Evolutionary conservation across 1,284 basidiomycete genomes (phyloP).

Genomic region (Papiliotrema fonsecae): DNA sequence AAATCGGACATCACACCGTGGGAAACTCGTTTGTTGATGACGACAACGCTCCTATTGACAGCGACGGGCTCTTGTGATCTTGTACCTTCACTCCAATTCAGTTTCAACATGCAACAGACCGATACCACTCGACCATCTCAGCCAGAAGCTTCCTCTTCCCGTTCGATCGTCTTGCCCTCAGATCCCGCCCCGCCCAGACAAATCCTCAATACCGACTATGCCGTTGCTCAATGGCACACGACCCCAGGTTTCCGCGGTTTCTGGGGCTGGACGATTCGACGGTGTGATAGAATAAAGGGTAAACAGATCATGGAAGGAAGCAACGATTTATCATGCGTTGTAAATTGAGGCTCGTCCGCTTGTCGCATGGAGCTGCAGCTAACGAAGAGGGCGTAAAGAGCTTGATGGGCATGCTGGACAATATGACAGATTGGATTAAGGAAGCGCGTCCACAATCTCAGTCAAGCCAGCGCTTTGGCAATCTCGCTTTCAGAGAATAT

Average conservation of each 20-base stretch:
- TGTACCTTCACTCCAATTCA: neutral
- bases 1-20: conserved; percentile 9
- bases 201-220: conserved; percentile 55
- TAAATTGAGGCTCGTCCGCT: conserved; percentile 6
- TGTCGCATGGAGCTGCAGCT: conserved; percentile 23
- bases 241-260: conserved; percentile 68
- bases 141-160: neutral
- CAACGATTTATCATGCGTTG: conserved; percentile 38
- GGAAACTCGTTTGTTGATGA: conserved; percentile 1
- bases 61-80: too few relatives aligned
- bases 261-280: conserved; percentile 62
- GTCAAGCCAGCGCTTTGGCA: conserved; percentile 83
- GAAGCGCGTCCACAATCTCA: conserved; percentile 73
- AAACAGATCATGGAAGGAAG: conserved; percentile 36
- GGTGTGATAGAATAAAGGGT: conserved; percentile 70
- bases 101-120: neutral
- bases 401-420: conserved; percentile 60
- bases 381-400: conserved; percentile 14
- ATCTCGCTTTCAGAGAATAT: conserved; percentile 87
- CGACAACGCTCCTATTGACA: neutral
- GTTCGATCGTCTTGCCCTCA: neutral
- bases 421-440: conserved; percentile 72
- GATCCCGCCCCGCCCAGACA: conserved; percentile 10
- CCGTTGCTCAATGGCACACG: conserved; percentile 62
- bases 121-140: neutral